These are phyloP conservation scores for Diaporthe longicolla DNA, from an alignment of 2,329 filamentous ascomycete genomes.

Conservation along the genomic window DNA sequence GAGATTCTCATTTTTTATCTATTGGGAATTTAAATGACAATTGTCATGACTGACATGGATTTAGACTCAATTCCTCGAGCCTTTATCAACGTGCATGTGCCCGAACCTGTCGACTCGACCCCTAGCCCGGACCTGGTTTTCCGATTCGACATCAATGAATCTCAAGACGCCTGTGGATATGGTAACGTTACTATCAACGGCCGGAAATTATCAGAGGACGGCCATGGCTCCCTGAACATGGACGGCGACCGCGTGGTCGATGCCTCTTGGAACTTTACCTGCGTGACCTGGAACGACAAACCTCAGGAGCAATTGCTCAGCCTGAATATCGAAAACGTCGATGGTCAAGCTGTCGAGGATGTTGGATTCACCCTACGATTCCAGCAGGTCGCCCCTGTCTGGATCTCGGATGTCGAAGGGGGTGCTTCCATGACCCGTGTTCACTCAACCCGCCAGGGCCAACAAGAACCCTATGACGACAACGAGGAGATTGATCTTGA, in stretches of 20 bases:
- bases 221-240: slow-evolving; percentile 58
- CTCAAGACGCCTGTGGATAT: slow-evolving; percentile 60
- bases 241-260: slow-evolving; percentile 56
- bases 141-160: slow-evolving; percentile 61
- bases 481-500: slow-evolving; percentile 53
- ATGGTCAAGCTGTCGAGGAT: slow-evolving; percentile 57
- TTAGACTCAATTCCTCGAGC: slow-evolving; percentile 46
- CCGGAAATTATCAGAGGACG: slow-evolving; percentile 57
- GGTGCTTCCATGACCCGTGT: slow-evolving; percentile 52
- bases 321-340: slow-evolving; percentile 59
- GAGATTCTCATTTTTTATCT: not conserved
- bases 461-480: slow-evolving; percentile 42
- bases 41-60: not conserved
- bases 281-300: slow-evolving; percentile 56
- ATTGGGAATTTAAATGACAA: not conserved
- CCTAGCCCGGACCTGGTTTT: slow-evolving; percentile 47
- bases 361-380: slow-evolving; percentile 61
- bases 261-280: slow-evolving; percentile 64
- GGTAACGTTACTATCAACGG: slow-evolving; percentile 64
- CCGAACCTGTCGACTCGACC: slow-evolving; percentile 37
- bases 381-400: slow-evolving; percentile 59
- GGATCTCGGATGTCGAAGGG: slow-evolving; percentile 59
- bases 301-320: slow-evolving; percentile 60
- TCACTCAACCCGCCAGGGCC: slow-evolving; percentile 44
- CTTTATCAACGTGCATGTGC: slow-evolving; percentile 47